Base-by-base conservation (phyloP, 257 asterid genomes). In the Misopates orontium region DNA sequence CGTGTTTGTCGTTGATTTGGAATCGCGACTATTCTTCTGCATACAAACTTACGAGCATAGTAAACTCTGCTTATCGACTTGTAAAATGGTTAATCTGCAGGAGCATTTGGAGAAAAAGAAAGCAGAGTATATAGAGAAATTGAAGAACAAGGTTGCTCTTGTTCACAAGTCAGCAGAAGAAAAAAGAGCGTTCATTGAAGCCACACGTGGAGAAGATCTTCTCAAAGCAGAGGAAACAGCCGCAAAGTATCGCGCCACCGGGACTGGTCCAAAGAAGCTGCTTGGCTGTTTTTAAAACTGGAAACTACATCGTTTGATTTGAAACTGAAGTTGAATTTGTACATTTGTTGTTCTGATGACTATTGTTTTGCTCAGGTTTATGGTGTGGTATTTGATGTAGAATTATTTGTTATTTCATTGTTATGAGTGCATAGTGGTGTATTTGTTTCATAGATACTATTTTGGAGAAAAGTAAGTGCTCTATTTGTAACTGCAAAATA, bases 91-190 rank as follows among this genome's bases (percentile, higher is more conserved):
- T 22, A 18, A 7, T 51, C 18, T 47, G 55, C 66, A 92, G 97
- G 97, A 93, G 69, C 73, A 86, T 56, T 60, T 90, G 77, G 97
- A 93, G 94, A 90, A 79, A 78, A 79, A 93, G 90, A 93, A 87
- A 73, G 99, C 97, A 31, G 83, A 78, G 48, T 87, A 83, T 56
- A 55, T 79, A 36, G 99, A 93, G 86, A 93, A 84, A 65, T 76
- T 79, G 82, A 87, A 90, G 72, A 93, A 93, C 85, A 84, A 83
- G 85, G 71, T 86, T 1, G 94, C 95, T 28, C 80, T 68, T 8
- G 55, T 93, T 55, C 98, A 90, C 89, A 93, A 82, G 82, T 45
- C 73, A 16, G 97, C 98, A 0, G 98, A 93, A 79, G 98, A 93
- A 56, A 90, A 87, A 74, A 76, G 90, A 64, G 96, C 97, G 0